Base-by-base conservation (phyloP, 805 yeast species). In the Cyberlindnera bimundalis region DNA sequence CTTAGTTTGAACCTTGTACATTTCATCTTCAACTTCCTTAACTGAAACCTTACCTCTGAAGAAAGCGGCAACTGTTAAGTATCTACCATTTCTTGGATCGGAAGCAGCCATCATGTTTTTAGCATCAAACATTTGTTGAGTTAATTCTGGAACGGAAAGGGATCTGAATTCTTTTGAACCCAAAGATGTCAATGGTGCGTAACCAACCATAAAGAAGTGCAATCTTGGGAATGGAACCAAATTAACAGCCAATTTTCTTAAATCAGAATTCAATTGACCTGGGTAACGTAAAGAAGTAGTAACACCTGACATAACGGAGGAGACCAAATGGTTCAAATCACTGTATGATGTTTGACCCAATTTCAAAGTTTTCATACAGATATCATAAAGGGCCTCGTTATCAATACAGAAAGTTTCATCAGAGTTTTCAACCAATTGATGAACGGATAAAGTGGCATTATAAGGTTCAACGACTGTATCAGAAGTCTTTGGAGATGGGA, bases 381-480 rank as follows among this genome's bases (percentile, higher is more conserved):
- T 93, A 63, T 91, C 98, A 68, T 93, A 91, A 59, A 93, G 88
- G 41, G 99, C 98, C 71, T 93, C 98, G 69, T 91, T 91, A 68
- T 93, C 98, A 51, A 91, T 96, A 97, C 95, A 90, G 64, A 91
- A 91, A 12, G 99, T 93, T 78, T 96, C 91, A 73, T 91, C 99
- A 13, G 98, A 93, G 71, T 91, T 96, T 72, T 93, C 98, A 64
- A 91, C 78, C 45, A 98, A 90, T 43, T 96, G 86, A 68, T 93
- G 98, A 17, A 97, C 87, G 35, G 98, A 86, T 67, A 91, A 76
- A 39, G 95, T 97, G 15, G 98, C 88, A 73, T 91, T 91, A 72
- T 91, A 91, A 47, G 99, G 99, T 73, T 91, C 99, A 47, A 91
- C 99, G 48, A 91, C 98, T 4, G 96, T 86, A 26, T 97, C 90